These are phyloP conservation scores for Lactifluus subvellereus DNA, from an alignment of 768 basidiomycete species.

Conservation along the genomic window DNA sequence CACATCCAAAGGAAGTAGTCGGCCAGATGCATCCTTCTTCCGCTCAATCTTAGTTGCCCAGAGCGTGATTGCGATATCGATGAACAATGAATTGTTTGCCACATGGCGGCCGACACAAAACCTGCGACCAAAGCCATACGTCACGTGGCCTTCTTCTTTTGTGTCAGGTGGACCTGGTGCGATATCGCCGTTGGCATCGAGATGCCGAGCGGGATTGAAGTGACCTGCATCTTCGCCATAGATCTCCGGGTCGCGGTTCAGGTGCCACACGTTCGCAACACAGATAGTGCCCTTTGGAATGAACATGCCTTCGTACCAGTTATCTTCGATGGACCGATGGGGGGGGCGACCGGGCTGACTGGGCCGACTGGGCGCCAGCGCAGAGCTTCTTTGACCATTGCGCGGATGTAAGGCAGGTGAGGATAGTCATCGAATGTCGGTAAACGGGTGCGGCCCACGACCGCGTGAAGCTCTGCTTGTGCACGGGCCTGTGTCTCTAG, in stretches of 20 bases:
- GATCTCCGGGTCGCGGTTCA: slow-evolving; percentile 22
- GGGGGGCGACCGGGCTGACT: slow-evolving; percentile 18
- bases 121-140: slow-evolving; percentile 22
- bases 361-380: slow-evolving; percentile 24
- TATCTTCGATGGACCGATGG: slow-evolving; percentile 24
- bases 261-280: slow-evolving; percentile 23
- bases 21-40: slow-evolving; percentile 12
- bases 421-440: slow-evolving; percentile 19
- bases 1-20: slow-evolving; percentile 13
- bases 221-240: slow-evolving; percentile 21
- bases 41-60: slow-evolving; percentile 19
- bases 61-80: slow-evolving; percentile 19
- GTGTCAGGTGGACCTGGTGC: slow-evolving; percentile 21
- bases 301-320: slow-evolving; percentile 25
- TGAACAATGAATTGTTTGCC: slow-evolving; percentile 22
- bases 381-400: slow-evolving; percentile 22
- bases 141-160: slow-evolving; percentile 22
- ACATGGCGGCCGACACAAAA: slow-evolving; percentile 23
- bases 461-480: slow-evolving; percentile 22
- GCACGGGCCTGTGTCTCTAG: slow-evolving; percentile 19
- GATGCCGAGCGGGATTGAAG: slow-evolving; percentile 22
- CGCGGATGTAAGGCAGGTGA: slow-evolving; percentile 23
- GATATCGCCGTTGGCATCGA: slow-evolving; percentile 14
- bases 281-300: slow-evolving; percentile 21
- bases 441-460: slow-evolving; percentile 21